Percentiles rank a stretch among this genome's conserved stretches.
phyloP scores from a whole-genome alignment of 2,329 filamentous ascomycete species.

The Acephala macrosclerotiorum region DNA sequence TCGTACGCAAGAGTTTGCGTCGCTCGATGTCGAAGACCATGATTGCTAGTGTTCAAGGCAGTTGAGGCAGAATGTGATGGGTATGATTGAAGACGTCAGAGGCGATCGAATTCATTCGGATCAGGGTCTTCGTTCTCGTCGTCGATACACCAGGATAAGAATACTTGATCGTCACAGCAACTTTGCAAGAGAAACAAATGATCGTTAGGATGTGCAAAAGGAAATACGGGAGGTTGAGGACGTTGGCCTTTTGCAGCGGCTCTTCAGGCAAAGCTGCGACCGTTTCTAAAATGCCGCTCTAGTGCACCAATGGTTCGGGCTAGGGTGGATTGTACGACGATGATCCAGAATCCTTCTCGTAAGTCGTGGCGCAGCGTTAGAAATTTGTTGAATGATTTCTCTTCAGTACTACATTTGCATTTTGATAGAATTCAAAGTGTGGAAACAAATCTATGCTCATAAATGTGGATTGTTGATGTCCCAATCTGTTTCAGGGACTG shows the following conservation, averaged over 20 bases:
- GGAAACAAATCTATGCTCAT: not conserved
- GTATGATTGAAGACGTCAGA: conserved; percentile 23
- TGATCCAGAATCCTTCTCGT: conserved; percentile 9
- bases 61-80: conserved; percentile 12
- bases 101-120: conserved; percentile 3
- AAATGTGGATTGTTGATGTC: not conserved
- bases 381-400: not conserved
- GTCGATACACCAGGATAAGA: not conserved
- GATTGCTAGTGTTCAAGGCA: conserved; percentile 30
- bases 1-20: conserved; percentile 67
- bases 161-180: not conserved
- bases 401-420: not conserved
- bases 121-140: not conserved
- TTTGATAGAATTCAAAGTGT: not conserved
- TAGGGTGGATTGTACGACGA: conserved; percentile 1
- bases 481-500: not conserved
- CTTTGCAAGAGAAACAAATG: not conserved
- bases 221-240: not conserved
- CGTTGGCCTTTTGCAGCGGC: conserved; percentile 9
- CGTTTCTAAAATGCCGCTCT: conserved; percentile 1
- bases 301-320: conserved; percentile 4
- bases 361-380: conserved; percentile 1
- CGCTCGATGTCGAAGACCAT: conserved; percentile 67
- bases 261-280: conserved; percentile 14
- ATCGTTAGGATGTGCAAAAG: not conserved